Base-by-base conservation (phyloP, 1,139 yeast species). In the Diutina pseudorugosa region DNA sequence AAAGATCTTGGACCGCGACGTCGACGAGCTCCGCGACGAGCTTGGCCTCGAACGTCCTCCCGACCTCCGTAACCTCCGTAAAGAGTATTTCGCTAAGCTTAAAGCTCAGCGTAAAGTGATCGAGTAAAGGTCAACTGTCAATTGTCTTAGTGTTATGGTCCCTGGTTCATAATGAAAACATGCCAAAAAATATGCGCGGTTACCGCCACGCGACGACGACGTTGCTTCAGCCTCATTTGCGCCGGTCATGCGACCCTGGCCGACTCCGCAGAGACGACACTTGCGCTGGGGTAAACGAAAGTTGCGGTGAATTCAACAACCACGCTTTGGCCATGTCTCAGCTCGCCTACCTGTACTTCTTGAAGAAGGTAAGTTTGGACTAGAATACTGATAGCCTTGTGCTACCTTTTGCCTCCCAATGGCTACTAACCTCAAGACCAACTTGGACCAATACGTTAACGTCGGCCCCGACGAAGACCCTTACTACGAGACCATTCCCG, bases 41-140 rank as follows among this genome's bases (percentile, higher is more conserved):
- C 71, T 91, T 60, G 87, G 89, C 18, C 79, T 86, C 54, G 85
- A 81, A 55, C 72, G 69, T 55, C 82, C 88, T 41, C 96, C 96
- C 3, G 91, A 89, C 62, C 78, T 89, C 68, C 75, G 96, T 57
- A 71, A 69, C 47, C 69, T 89, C 62, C 72, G 96, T 21, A 67
- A 66, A 55, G 67, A 67, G 52, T 70, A 68, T 55, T 70, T 68
- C 55, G 70, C 66, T 25, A 64, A 65, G 57, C 62, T 65, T 55
- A 68, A 65, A 58, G 36, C 33, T 27, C 12, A 47, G 51, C 33
- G 52, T 53, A 41, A 21, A 36, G 18, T 19, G 6, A 19, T 11
- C 4, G 11, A 48, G 33, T 16, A 3, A 19, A n/a, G 42, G 51
- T 30, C n/a, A 19, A 18, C 9, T 9, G 25, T 3, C 19, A 2